Base-by-base conservation (phyloP, 2,329 filamentous ascomycete genomes). In the Colletotrichum salicis region DNA sequence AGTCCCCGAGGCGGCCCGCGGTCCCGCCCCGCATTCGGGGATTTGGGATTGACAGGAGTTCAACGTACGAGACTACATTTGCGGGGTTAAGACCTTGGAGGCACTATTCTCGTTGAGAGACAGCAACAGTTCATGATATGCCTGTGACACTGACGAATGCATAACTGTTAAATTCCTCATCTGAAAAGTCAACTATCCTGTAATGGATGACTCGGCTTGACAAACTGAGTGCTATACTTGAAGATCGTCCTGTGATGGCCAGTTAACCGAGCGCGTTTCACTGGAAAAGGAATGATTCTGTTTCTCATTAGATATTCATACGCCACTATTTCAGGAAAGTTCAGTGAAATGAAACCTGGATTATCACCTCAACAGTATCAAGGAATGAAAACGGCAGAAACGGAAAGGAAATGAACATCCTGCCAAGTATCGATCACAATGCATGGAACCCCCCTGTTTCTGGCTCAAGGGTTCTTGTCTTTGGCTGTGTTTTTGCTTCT, bases 21-120 rank as follows among this genome's bases (percentile, higher is more conserved):
- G 55, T 33, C 31, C 31, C 55, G 29, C 55, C 55, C 55, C 55
- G 55, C 55, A 58, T 58, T 58, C 27, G 55, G 48, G 48, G 48
- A 22, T 24, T 24, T 19, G 12, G 48, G 19, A n/a, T 4, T n/a
- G 22, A 58, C 19, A n/a, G 55, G 29, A 12, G 27, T 58, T 29
- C 31, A 15, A n/a, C 55, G 31, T 29, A 6, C 7, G 55, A 29
- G 12, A 24, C 10, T 58, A 27, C 31, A 29, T 33, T 12, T 58
- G 55, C 31, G 31, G 55, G 48, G n/a, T 52, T 52, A 10, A 52
- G 48, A 13, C 27, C 27, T 29, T 29, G 27, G 27, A 29, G 27
- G 27, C 27, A 29, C n/a, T 5, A 12, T 24, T 52, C 48, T 24
- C 11, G 22, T 12, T n/a, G 48, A 52, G 48, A 41, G 19, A 33